Evolutionary conservation across 768 basidiomycete genomes (phyloP).

Genomic region (Chiua virens): DNA sequence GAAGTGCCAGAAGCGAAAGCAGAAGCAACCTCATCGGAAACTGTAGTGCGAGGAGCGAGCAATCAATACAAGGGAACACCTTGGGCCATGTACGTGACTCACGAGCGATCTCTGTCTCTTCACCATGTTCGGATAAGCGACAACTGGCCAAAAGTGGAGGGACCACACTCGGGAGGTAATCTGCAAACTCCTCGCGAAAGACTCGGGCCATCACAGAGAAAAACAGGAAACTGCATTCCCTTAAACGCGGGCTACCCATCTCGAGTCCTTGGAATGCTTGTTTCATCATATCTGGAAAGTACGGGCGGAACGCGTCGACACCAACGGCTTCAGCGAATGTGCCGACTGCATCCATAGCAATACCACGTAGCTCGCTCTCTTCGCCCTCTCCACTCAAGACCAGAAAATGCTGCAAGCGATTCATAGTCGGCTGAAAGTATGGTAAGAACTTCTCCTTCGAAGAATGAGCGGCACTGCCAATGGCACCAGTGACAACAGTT

Average conservation of each 20-base stretch:
- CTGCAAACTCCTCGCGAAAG: conserved; percentile 91
- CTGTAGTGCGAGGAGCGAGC: conserved; percentile 22
- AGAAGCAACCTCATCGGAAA: conserved; percentile 53
- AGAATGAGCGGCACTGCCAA: conserved; percentile 97
- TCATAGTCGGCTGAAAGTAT: conserved; percentile 93
- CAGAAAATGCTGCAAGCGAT: conserved; percentile 85
- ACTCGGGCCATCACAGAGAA: conserved; percentile 98
- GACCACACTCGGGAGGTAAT: conserved; percentile 82
- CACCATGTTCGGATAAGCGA: conserved; percentile 80
- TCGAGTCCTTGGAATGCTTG: conserved; percentile 89
- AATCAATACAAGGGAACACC: background rate
- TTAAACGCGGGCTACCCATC: conserved; percentile 80
- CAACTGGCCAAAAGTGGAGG: conserved; percentile 82
- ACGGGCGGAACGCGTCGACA: conserved; percentile 89
- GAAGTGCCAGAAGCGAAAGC: conserved; percentile 76
- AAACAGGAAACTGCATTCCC: conserved; percentile 97
- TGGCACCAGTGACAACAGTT: conserved; percentile 94
- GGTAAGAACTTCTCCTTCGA: conserved; percentile 88
- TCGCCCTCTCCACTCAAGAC: conserved; percentile 84
- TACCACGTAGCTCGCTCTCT: conserved; percentile 91
- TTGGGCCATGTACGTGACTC: conserved; percentile 17
- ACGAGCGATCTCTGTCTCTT: conserved; percentile 48
- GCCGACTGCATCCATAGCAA: conserved; percentile 98
- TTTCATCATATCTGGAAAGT: conserved; percentile 95
- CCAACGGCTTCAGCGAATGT: conserved; percentile 98